Base-by-base conservation (phyloP, 768 basidiomycete genomes). In the Exidia glandulosa region DNA sequence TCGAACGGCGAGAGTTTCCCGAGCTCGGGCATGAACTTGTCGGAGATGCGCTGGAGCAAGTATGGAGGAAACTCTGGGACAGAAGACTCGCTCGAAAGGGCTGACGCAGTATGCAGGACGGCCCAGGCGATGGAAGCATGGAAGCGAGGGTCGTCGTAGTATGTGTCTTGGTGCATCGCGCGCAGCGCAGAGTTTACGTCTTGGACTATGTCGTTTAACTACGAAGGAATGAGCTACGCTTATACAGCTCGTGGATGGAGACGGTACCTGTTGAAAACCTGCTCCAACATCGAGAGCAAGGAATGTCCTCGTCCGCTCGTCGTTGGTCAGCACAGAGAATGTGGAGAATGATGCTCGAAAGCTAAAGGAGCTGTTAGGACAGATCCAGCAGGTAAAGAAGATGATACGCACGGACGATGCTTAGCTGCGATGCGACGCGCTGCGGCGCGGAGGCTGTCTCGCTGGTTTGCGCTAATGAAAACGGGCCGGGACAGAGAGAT, bases 111-210 rank as follows among this genome's bases (percentile, higher is more conserved):
- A 33, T 81, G 76, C 56, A 91, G 79, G 48, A 92, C 76, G 14
- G 85, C 83, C 94, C 94, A 96, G 10, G 85, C 91, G 59, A 96
- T 83, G 2, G 92, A 94, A 13, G 88, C 80, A 68, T 97, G 94
- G 67, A 94, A 96, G 50, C 85, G 82, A 23, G 94, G 92, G 32
- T 81, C 74, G 33, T 74, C 66, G 72, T 97, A 95, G 71, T 90
- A 96, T 59, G 81, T 79, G 63, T 86, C 84, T 64, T 94, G 87
- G 58, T 86, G 84, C 33, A 90, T 74, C 2, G 71, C 68, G 31
- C 73, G 73, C 52, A 95, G 73, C 6, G 77, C 74, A 1, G 87
- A 85, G 3, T 78, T 75, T 45, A 96, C 71, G 27, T 75, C 74
- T 55, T 80, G 27, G 58, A 62, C 47, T 55, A 56, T 57, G 56